These are phyloP conservation scores for Dacryopinax spathularia DNA, from an alignment of 768 basidiomycete genomes.

Conservation along the genomic window DNA sequence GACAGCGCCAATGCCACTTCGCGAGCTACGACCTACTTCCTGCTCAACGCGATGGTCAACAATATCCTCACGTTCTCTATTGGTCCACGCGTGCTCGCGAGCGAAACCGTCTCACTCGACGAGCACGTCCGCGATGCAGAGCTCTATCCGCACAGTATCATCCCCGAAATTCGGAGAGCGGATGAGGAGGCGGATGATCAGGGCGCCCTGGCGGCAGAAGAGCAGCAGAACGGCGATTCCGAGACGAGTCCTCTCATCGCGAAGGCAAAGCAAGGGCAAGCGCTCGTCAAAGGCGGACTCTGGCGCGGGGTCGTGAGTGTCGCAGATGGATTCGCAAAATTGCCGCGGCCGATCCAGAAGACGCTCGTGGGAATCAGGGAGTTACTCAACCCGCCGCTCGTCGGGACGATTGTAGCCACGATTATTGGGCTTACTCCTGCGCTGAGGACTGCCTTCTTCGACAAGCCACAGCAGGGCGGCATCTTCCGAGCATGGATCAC, in stretches of 20 bases:
- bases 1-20: neutral
- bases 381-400: neutral
- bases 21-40: neutral
- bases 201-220: neutral
- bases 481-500: conserved; percentile 2
- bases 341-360: neutral
- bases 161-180: neutral
- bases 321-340: neutral
- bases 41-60: conserved; percentile 3
- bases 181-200: neutral
- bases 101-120: neutral
- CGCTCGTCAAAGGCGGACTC: neutral
- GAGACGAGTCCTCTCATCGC: neutral
- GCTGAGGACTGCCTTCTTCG: conserved; percentile 1
- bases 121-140: neutral
- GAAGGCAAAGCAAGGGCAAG: neutral
- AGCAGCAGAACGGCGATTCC: neutral
- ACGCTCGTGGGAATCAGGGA: neutral
- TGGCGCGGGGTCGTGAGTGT: neutral
- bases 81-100: neutral
- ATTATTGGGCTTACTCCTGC: neutral
- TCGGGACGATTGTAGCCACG: neutral
- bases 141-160: too few relatives aligned
- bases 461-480: neutral
- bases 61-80: neutral